Evolutionary conservation across 2,329 filamentous ascomycete genomes (phyloP), one percentile per base, ranked within the genome.

Genomic region (Trichoderma cornu-damae): DNA sequence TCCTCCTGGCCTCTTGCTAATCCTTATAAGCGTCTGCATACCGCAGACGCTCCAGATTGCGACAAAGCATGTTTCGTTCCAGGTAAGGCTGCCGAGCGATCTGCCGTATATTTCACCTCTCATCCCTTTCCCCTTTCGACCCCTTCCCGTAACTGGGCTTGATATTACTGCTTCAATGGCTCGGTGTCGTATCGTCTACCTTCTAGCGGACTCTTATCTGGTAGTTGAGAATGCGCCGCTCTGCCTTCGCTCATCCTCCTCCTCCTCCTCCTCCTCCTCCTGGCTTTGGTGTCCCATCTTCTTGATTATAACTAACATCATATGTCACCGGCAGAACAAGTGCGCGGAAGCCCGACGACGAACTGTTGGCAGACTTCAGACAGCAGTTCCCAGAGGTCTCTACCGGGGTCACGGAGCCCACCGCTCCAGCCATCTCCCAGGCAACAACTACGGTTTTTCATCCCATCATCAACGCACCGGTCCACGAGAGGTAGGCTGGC

Each of bases 291-390:
- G 28, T 44, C 6, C 20, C 6, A 28, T 26, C 12, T 5, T n/a
- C 18, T 35, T 6, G 37, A 57, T 35, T 52, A n/a, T n/a, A n/a
- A 38, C 47, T 57, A 43, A 57, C 40, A 14, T 42, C 26, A 8
- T 24, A 18, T 32, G 9, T n/a, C 18, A n/a, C 35, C 30, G 24
- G 12, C 65, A 88, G 86, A 74, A 88, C 83, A 68, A 89, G 83
- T 71, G 84, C 87, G 58, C 88, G 90, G 73, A 95, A 94, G 76
- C 90, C 90, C 58, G 85, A 83, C 70, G 87, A 91, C 69, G 89
- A 91, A 66, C 81, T 96, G 67, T 85, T 92, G 70, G 84, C 84
- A 73, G 85, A 83, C 70, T 96, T 95, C 76, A 89, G 88, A 70
- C 84, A 89, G 67, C 86, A 84, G 64, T 96, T 96, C 68, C 88